These are phyloP conservation scores for Venturia oleaginea DNA, from an alignment of 2,329 filamentous ascomycete species.

Conservation along the genomic window DNA sequence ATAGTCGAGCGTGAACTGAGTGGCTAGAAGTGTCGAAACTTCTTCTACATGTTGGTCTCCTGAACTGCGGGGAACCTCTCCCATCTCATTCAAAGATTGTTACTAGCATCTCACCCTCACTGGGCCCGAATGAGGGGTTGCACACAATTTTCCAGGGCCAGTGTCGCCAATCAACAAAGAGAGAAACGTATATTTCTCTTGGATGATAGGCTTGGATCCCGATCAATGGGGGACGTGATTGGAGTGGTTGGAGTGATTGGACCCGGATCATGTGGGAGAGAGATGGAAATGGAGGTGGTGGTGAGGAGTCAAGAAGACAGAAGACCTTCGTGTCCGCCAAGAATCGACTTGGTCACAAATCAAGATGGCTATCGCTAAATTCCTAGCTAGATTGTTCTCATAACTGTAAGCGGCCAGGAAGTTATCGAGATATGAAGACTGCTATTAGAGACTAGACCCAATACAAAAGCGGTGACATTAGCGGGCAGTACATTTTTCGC, in stretches of 20 bases:
- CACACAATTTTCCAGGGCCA: not conserved
- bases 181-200: not conserved
- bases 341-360: too few species aligned
- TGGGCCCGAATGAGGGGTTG: not conserved
- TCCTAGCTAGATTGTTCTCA: too few species aligned
- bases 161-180: not conserved
- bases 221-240: not conserved
- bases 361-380: too few species aligned
- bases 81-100: not conserved
- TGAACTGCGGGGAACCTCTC: not conserved
- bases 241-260: not conserved
- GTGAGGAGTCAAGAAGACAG: not conserved
- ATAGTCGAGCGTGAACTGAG: not conserved
- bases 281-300: not conserved
- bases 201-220: not conserved
- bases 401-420: too few species aligned
- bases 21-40: not conserved
- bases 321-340: too few species aligned
- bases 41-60: not conserved
- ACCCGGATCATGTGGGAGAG: not conserved
- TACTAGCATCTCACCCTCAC: not conserved
- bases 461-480: not conserved
- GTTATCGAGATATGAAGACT: too few species aligned
- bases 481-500: not conserved
- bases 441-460: not conserved